Base-by-base conservation (phyloP, 768 basidiomycete species). In the Lactarius sanguifluus region DNA sequence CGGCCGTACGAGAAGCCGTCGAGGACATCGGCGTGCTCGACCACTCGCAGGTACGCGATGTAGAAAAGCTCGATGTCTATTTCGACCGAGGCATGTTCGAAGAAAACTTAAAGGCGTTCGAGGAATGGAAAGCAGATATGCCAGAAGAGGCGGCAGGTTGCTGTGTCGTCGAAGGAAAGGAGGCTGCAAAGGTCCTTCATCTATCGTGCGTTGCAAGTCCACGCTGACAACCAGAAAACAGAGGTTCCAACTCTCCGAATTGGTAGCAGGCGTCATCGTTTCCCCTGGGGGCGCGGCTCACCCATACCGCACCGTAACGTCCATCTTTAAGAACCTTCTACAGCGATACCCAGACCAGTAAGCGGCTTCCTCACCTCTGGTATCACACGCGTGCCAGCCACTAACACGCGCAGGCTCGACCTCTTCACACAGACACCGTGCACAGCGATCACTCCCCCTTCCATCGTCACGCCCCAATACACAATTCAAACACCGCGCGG, bases 241-340 rank as follows among this genome's bases (percentile, higher is more conserved):
- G 89, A 78, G 75, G 64, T 79, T 83, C 34, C 80, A 82, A 70
- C 75, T 90, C 5, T 79, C 83, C 0, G 72, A 75, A 4, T 71
- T 77, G 0, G 79, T 78, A 2, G 73, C 79, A 1, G 89, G 87
- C 0, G 83, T 82, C 64, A 79, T 90, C 52, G 73, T 77, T 15
- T 84, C 82, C 30, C 75, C 75, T 0, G 89, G 84, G 2, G 89
- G 86, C 1, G 85, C 89, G 0, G 75, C 87, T 34, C 88, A 91
- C 65, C 86, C 89, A 0, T 91, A 91, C 73, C 84, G 86, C 23
- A 79, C 89, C 36, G 83, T 90, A 15, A 89, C 88, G 1, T 81
- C 81, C 2, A 79, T 90, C 30, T 75, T 90, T 25, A 68, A 77
- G 16, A 83, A 83, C 54, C 81, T 89, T 1, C 75, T 89, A 7